Conservation (phyloP, 768 basidiomycete species). For the Pisolithus sp. region DNA sequence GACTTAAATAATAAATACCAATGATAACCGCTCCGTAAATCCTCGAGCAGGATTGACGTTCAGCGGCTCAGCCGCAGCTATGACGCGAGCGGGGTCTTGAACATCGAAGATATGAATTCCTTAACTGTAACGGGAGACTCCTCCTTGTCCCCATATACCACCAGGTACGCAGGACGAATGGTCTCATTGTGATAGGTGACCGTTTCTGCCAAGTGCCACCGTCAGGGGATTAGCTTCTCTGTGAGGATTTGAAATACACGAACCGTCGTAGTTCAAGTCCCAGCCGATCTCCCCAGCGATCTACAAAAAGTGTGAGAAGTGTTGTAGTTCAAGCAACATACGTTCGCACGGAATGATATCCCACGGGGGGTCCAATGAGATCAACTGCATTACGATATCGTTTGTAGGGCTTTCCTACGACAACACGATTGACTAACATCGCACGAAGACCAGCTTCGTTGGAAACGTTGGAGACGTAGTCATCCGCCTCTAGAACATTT, state of each 20-base stretch:
- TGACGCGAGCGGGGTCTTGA: conserved; percentile 27
- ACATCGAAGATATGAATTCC: conserved; percentile 21
- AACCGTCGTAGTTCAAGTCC: conserved; percentile 55
- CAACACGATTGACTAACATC: conserved; percentile 53
- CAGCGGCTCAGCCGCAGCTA: conserved; percentile 5
- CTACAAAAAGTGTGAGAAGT: conserved; percentile 24
- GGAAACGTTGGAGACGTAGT: conserved; percentile 45
- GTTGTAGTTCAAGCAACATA: background rate
- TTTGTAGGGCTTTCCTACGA: conserved; percentile 53
- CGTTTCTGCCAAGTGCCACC: conserved; percentile 36
- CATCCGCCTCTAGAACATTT: conserved; percentile 51
- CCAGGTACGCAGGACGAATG: conserved; percentile 57
- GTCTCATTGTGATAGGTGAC: conserved; percentile 64
- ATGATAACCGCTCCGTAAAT: too few species aligned
- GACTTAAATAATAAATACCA: too few species aligned
- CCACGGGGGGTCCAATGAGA: conserved; percentile 45
- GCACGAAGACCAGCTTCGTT: conserved; percentile 40
- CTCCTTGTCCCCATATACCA: conserved; percentile 46
- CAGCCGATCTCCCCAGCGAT: conserved; percentile 57
- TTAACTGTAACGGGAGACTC: conserved; percentile 14
- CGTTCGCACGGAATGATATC: conserved; percentile 50
- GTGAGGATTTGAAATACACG: conserved; percentile 2
- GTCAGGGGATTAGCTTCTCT: background rate
- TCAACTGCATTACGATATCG: conserved; percentile 43
- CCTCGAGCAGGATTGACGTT: too few species aligned